Conservation (phyloP, 257 asterid species). For the Thymus mandschuricus region DNA sequence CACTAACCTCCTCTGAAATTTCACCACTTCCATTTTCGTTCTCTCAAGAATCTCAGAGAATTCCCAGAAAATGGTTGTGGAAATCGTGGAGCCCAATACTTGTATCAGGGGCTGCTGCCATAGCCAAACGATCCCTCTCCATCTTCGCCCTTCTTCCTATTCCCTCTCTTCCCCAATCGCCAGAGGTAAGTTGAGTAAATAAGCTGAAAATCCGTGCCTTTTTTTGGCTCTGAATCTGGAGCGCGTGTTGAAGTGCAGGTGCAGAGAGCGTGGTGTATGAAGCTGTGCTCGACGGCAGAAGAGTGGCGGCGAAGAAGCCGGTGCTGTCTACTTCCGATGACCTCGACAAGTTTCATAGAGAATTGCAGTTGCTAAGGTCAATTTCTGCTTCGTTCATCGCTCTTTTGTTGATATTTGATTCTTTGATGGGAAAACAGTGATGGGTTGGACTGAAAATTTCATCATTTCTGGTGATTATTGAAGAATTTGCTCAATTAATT, state of each 20-base stretch:
- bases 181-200: constrained; percentile 50
- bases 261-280: constrained; percentile 89
- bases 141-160: constrained; percentile 68
- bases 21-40: background rate
- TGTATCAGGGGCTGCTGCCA: constrained; percentile 93
- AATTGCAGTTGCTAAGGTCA: constrained; percentile 68
- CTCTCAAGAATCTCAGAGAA: background rate
- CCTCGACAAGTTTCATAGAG: constrained; percentile 75
- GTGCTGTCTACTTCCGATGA: constrained; percentile 78
- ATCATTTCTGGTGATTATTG: constrained; percentile 15
- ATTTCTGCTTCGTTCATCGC: background rate
- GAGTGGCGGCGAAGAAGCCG: constrained; percentile 84
- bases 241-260: constrained; percentile 50
- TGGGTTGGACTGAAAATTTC: constrained; percentile 1
- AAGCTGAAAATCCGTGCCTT: constrained; percentile 5
- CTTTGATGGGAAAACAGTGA: background rate
- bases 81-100: constrained; percentile 68
- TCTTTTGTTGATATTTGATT: background rate
- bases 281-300: constrained; percentile 66
- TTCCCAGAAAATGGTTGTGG: constrained; percentile 53
- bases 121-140: constrained; percentile 86
- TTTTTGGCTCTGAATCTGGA: background rate
- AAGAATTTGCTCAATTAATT: background rate
- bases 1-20: background rate
- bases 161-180: constrained; percentile 79